A percentile compares a stretch with the other conserved stretches of the same genome.
Evolutionary conservation across 2,329 filamentous ascomycete genomes (phyloP).

Genomic region (Botrytis galanthina): DNA sequence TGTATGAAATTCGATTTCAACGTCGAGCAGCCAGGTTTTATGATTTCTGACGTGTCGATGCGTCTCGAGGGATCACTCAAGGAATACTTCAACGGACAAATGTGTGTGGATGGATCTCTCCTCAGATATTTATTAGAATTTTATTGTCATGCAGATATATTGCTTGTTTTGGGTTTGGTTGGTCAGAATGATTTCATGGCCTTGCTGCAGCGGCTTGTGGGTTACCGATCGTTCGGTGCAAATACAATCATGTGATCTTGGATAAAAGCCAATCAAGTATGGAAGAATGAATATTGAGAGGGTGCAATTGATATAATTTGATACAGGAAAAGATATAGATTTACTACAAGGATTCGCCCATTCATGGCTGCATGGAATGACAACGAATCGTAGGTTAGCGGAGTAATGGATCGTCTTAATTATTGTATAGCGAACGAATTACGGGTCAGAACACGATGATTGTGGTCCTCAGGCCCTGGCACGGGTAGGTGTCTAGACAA

Average conservation of each 20-base stretch:
- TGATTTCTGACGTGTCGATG: conserved; percentile 22
- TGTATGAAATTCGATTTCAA: conserved; percentile 10
- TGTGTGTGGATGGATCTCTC: conserved; percentile 14
- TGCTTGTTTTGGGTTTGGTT: conserved; percentile 18
- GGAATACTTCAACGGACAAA: neutral
- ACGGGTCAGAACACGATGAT: neutral
- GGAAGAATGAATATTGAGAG: conserved; percentile 15
- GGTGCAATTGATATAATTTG: conserved; percentile 10
- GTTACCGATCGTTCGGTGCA: conserved; percentile 18
- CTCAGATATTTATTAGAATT: conserved; percentile 18
- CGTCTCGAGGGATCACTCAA: conserved; percentile 15
- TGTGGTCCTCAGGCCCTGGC: conserved; percentile 2
- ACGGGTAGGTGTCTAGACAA: conserved; percentile 7
- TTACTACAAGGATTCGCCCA: conserved; percentile 14
- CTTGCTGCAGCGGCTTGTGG: conserved; percentile 19
- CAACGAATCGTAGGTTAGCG: conserved; percentile 16
- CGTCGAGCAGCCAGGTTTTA: conserved; percentile 16
- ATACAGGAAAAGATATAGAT: conserved; percentile 1
- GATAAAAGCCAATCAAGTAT: conserved; percentile 8
- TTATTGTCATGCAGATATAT: conserved; percentile 19
- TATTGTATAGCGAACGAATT: conserved; percentile 9
- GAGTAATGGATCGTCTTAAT: conserved; percentile 18
- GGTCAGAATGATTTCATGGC: conserved; percentile 15
- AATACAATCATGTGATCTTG: conserved; percentile 19
- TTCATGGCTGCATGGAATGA: conserved; percentile 16